Base-by-base conservation (phyloP, 1,284 basidiomycete species). In the Apiotrichum gamsii region DNA sequence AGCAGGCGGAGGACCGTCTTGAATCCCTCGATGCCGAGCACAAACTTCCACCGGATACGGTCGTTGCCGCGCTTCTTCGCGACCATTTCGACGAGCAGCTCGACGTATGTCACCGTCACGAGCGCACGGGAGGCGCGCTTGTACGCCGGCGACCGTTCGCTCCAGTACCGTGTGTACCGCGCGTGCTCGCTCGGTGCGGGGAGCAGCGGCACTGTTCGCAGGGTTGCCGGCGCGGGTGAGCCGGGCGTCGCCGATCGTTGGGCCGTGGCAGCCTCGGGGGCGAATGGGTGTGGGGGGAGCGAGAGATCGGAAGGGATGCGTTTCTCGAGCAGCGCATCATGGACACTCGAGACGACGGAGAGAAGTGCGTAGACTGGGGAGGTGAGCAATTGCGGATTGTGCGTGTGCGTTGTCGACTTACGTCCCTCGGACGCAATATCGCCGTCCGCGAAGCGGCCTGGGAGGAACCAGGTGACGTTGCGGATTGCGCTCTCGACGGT, bases 391-490 rank as follows among this genome's bases (percentile, higher is more conserved):
- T 28, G 38, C 15, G 25, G 20, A 2, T 28, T 20, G 32, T 31
- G n/a, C 45, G 43, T 33, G 47, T 44, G 15, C 15, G 20, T 33
- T 15, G 31, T 41, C 25, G 18, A 85, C 89, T 81, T 60, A 91
- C 90, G 76, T 65, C 85, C 82, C 79, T 93, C 90, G 30, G 87
- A 90, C 46, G 85, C 88, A 49, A 96, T 77, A 70, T 96, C 93
- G 45, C 91, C 89, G 78, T 96, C 93, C 69, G 90, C 90, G 80
- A 96, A 96, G 53, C 91, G 80, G 55, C 91, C 93, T 18, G 93
- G 91, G 20, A 96, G 77, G 59, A 96, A 84, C 87, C 90, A 96
- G 31, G 90, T 93, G 57, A 95, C 75, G 51, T 88, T 91, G 50
- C 90, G 79, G 55, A 96, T 74, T 11, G 86, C 83, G 29, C 86